Evolutionary conservation across 768 basidiomycete species (phyloP).

Genomic region (Hortiboletus campestris): DNA sequence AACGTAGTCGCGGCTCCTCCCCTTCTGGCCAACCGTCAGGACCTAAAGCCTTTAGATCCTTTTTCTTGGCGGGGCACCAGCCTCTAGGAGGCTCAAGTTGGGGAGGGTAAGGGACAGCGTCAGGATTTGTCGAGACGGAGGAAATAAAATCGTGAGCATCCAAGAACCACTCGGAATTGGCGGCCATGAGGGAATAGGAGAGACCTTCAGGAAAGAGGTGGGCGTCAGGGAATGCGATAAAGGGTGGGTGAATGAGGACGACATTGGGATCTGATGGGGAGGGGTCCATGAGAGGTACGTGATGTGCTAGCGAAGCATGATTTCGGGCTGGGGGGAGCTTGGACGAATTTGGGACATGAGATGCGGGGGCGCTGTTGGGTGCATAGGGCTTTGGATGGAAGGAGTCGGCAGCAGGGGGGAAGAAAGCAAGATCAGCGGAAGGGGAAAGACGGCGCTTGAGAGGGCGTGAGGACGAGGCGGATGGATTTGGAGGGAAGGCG

Average conservation of each 20-base stretch:
- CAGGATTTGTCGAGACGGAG: constrained; percentile 42
- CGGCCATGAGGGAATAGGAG: constrained; percentile 68
- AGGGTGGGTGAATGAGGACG: constrained; percentile 75
- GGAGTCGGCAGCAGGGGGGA: constrained; percentile 59
- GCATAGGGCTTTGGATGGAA: constrained; percentile 66
- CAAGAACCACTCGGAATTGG: constrained; percentile 79
- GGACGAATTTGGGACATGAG: constrained; percentile 20
- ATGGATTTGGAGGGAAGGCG: constrained; percentile 24
- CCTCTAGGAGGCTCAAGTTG: constrained; percentile 80
- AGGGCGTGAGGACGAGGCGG: constrained; percentile 27
- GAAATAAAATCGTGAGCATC: constrained; percentile 62
- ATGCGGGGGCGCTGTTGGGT: constrained; percentile 34
- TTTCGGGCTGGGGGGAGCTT: constrained; percentile 31
- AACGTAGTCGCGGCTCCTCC: constrained; percentile 74
- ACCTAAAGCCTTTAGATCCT: constrained; percentile 68
- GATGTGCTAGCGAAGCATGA: constrained; percentile 38
- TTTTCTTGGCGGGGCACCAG: constrained; percentile 86
- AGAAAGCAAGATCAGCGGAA: constrained; percentile 54
- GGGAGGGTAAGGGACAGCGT: constrained; percentile 69
- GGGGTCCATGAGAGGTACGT: constrained; percentile 64
- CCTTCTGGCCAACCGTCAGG: constrained; percentile 76
- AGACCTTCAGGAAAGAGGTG: constrained; percentile 63
- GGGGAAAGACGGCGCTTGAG: constrained; percentile 51
- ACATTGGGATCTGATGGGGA: constrained; percentile 61
- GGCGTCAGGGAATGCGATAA: constrained; percentile 62